Evolutionary conservation across 345 rosid genomes (phyloP), one percentile per base, ranked within the genome.

Genomic region (Euclidium syriacum): DNA sequence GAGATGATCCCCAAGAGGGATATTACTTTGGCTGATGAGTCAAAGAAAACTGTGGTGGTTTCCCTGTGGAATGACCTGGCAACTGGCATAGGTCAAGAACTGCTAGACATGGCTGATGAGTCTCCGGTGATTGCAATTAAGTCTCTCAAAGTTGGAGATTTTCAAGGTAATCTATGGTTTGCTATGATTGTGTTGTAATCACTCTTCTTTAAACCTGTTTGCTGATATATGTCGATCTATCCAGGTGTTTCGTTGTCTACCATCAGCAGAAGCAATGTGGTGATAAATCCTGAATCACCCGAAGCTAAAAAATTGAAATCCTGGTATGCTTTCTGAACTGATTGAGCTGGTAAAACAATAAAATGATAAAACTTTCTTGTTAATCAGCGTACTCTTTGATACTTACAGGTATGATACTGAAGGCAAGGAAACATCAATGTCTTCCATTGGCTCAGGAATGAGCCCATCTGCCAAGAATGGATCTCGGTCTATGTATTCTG

Each of bases 11-110:
- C 98, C 3, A 92, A 92, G 81, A 85, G 96, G 50, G 96, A 92
- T 58, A 74, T 92, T 15, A 78, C 85, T 40, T 79, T 92, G 63
- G 96, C 86, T 26, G 96, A 89, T 78, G 91, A 82, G 52, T 78
- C 96, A 54, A 87, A 85, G 77, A 92, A 75, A 79, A 82, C 91
- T 10, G 96, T 92, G 26, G 84, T 81, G 25, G 91, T 92, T 51
- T 85, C 98, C 16, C 56, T 92, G 44, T 89, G 95, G 96, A 92
- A 85, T 67, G 89, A 87, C 7, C 80, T 89, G 32, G 95, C 98
- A 59, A 89, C 86, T n/a, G 58, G 43, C 52, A 46, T 80, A 9
- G 96, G 98, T 18, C 94, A 89, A 70, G 85, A 89, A 27, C 76
- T 86, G 70, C 80, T 86, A 14, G 89, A 89, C 59, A 53, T 58